These are phyloP conservation scores for Cyberlindnera suaveolens DNA, from an alignment of 805 yeast species.

Conservation along the genomic window DNA sequence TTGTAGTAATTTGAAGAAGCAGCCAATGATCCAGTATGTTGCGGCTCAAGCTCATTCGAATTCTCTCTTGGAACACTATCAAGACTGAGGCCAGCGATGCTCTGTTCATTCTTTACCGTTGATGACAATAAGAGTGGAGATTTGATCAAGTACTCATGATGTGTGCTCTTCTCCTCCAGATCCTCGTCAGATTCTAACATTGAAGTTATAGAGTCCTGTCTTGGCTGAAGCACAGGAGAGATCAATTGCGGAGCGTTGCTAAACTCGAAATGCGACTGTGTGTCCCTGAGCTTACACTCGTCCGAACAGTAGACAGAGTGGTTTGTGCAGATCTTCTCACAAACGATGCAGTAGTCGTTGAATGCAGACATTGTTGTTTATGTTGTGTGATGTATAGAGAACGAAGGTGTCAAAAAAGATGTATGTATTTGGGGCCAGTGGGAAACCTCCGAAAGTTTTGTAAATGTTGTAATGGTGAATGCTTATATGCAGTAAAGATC, in stretches of 20 bases:
- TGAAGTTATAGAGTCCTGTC: constrained; percentile 20
- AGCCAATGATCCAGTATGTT: constrained; percentile 17
- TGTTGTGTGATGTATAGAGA: not conserved
- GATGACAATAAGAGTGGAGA: constrained; percentile 23
- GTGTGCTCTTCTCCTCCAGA: constrained; percentile 9
- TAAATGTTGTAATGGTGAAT: too few species aligned
- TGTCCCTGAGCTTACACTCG: constrained; percentile 30
- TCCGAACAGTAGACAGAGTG: constrained; percentile 43
- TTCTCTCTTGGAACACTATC: constrained; percentile 19
- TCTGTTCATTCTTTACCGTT: constrained; percentile 17
- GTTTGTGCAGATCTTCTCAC: constrained; percentile 43
- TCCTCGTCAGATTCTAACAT: constrained; percentile 14
- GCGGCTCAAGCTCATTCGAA: constrained; percentile 10
- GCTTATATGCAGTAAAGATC: too few species aligned
- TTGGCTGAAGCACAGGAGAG: constrained; percentile 25
- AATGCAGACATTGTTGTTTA: constrained; percentile 28
- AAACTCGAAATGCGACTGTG: constrained; percentile 20
- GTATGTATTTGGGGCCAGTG: too few species aligned
- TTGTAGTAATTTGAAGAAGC: constrained; percentile 25
- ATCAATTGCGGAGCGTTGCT: constrained; percentile 24
- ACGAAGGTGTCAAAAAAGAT: too few species aligned
- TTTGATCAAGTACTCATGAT: constrained; percentile 23
- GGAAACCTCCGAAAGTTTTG: too few species aligned
- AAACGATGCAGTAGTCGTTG: constrained; percentile 52
- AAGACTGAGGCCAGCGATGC: constrained; percentile 21